These are phyloP conservation scores for Podaxis sp. DNA, from an alignment of 768 basidiomycete genomes.

Conservation along the genomic window DNA sequence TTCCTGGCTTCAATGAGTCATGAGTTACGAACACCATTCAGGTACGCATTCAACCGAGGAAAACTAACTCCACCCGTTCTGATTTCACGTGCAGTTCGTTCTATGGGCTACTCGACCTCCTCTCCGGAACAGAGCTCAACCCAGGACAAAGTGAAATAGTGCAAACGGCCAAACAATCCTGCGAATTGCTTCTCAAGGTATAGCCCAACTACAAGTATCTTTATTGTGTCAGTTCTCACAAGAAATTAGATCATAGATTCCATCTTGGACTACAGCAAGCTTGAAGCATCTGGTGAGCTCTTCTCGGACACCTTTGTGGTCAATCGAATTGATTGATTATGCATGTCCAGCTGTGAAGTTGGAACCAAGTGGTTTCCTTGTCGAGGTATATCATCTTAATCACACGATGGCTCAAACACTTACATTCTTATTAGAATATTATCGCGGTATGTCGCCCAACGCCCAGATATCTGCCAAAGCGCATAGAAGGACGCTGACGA, in stretches of 20 bases:
- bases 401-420: neutral
- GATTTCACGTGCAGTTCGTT: slow-evolving; percentile 50
- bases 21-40: slow-evolving; percentile 76
- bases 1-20: slow-evolving; percentile 80
- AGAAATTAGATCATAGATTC: slow-evolving; percentile 70
- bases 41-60: slow-evolving; percentile 33
- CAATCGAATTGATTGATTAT: neutral
- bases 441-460: slow-evolving; percentile 50
- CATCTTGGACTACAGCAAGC: slow-evolving; percentile 77
- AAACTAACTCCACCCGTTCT: neutral
- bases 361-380: slow-evolving; percentile 62
- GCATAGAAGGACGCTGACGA: slow-evolving; percentile 9
- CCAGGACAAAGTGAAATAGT: slow-evolving; percentile 75
- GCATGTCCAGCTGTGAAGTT: slow-evolving; percentile 57
- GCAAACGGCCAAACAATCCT: slow-evolving; percentile 77
- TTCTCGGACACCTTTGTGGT: neutral
- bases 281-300: slow-evolving; percentile 65
- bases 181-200: slow-evolving; percentile 72
- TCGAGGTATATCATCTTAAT: slow-evolving; percentile 44
- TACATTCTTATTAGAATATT: slow-evolving; percentile 43
- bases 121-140: slow-evolving; percentile 70
- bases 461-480: neutral
- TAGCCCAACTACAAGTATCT: neutral
- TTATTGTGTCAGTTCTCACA: slow-evolving; percentile 8
- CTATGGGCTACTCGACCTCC: slow-evolving; percentile 73